Evolutionary conservation across 192 early-diverging fungal species (phyloP), one percentile per base, ranked within the genome.

Genomic region (Rhizophlyctis rosea): DNA sequence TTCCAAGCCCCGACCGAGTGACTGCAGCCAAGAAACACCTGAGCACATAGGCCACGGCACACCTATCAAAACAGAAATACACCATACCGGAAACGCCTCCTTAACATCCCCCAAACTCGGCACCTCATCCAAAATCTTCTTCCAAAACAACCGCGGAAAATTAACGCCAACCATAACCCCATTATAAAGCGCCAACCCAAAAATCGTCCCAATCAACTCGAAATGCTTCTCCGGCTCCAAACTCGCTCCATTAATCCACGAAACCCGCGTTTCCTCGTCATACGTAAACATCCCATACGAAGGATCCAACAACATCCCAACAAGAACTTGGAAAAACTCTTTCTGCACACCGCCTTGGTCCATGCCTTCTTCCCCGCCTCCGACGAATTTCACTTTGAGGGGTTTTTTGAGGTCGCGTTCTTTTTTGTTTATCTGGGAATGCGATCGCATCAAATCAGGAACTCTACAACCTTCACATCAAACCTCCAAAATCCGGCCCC

Each of bases 331-430:
- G 67, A 95, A 94, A 70, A 93, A 91, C 73, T 98, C 95, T 73
- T 98, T 98, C 39, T 94, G 93, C 18, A 98, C 92, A 30, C 95
- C 95, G 58, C 95, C 95, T 79, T 93, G 90, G 62, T 98, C 95
- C 79, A 91, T 86, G 5, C 93, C 95, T 68, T 93, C 89, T 62
- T 98, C 95, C 25, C 92, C 92, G 36, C 90, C 87, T 21, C 86
- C 87, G 0, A 92, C 83, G 75, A 95, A 98, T 47, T 84, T 81
- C 27, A 94, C 87, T 62, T 90, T 90, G 28, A 93, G 78, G 2
- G 91, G 91, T 34, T 91, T 90, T 62, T 91, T 90, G 3, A 91
- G 64, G 54, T 89, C 88, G 0, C 59, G 50, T 47, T 72, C 76
- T 50, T 88, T 87, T 29, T 71, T 77, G 0, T 71, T 70, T 24